phyloP scores from a whole-genome alignment of 495 filamentous ascomycete genomes.

The Tetracladium setigerum region DNA sequence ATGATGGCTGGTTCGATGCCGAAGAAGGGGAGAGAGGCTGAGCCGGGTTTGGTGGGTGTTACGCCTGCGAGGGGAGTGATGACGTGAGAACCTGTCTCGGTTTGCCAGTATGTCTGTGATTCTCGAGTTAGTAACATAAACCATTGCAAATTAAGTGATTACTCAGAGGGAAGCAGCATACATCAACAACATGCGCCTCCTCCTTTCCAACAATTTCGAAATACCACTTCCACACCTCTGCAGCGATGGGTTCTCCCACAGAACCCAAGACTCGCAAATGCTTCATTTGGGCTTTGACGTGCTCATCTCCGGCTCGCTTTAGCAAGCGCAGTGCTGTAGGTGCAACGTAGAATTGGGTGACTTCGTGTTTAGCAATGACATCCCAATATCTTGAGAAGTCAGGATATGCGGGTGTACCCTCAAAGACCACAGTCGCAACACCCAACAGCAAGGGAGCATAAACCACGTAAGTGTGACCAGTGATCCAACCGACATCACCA shows the following conservation, averaged over 20 bases:
- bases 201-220: constrained; percentile 92
- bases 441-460: constrained; percentile 92
- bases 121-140: not conserved
- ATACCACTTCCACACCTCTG: constrained; percentile 99
- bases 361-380: constrained; percentile 87
- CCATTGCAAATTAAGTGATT: no score
- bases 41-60: constrained; percentile 73
- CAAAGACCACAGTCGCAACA: constrained; percentile 94
- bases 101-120: constrained; percentile 97
- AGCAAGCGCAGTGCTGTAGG: constrained; percentile 88
- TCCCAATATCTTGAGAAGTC: constrained; percentile 99
- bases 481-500: constrained; percentile 99
- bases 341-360: constrained; percentile 98
- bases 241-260: constrained; percentile 97
- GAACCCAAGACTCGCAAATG: constrained; percentile 84
- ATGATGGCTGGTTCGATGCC: constrained; percentile 98
- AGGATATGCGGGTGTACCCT: constrained; percentile 95
- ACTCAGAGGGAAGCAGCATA: constrained; percentile 39
- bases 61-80: constrained; percentile 70
- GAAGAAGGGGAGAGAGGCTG: constrained; percentile 83
- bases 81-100: constrained; percentile 94
- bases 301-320: constrained; percentile 90
- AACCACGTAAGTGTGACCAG: constrained; percentile 98
- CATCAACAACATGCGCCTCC: constrained; percentile 89
- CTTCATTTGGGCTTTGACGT: constrained; percentile 84